Evolutionary conservation across 1,139 yeast species (phyloP).

Genomic region (Petasospora fabianii): DNA sequence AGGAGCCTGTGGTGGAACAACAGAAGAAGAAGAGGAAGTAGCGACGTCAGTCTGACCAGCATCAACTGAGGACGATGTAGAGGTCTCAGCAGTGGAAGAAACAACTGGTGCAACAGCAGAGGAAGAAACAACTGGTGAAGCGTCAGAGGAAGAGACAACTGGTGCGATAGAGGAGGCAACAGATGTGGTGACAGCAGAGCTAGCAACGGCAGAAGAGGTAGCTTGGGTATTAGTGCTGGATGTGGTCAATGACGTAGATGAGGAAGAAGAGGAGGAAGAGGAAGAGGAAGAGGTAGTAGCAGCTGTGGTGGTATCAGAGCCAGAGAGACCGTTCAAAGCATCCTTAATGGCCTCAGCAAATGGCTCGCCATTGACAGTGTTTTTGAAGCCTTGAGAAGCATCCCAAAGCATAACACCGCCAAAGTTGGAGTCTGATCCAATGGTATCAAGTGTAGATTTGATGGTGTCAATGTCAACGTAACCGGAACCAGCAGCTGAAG

Average conservation of each 20-base stretch:
- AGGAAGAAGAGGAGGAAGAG: slow-evolving; percentile 7
- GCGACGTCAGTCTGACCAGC: slow-evolving; percentile 9
- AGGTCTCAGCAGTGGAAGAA: slow-evolving; percentile 4
- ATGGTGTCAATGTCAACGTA: slow-evolving; percentile 49
- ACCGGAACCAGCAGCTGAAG: slow-evolving; percentile 67
- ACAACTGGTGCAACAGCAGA: slow-evolving; percentile 1
- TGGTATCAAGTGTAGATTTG: slow-evolving; percentile 34
- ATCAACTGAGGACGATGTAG: neutral
- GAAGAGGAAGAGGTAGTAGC: slow-evolving; percentile 10
- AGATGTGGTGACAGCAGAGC: slow-evolving; percentile 9
- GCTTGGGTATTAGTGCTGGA: slow-evolving; percentile 1
- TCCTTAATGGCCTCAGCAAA: slow-evolving; percentile 32
- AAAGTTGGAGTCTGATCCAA: slow-evolving; percentile 46
- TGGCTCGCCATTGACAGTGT: slow-evolving; percentile 40
- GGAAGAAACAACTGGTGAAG: neutral
- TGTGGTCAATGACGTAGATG: slow-evolving; percentile 7
- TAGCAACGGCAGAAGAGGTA: slow-evolving; percentile 9
- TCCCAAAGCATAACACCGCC: slow-evolving; percentile 94
- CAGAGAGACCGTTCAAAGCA: slow-evolving; percentile 24
- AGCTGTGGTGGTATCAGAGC: slow-evolving; percentile 20
- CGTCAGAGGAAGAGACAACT: neutral
- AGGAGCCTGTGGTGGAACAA: slow-evolving; percentile 1
- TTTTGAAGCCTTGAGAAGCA: slow-evolving; percentile 73
- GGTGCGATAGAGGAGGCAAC: neutral
- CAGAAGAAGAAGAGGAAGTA: slow-evolving; percentile 18